A percentile compares a stretch with the other conserved stretches of the same genome.
Evolutionary conservation across 805 yeast species (phyloP).

Genomic region (Saturnispora mendoncae): DNA sequence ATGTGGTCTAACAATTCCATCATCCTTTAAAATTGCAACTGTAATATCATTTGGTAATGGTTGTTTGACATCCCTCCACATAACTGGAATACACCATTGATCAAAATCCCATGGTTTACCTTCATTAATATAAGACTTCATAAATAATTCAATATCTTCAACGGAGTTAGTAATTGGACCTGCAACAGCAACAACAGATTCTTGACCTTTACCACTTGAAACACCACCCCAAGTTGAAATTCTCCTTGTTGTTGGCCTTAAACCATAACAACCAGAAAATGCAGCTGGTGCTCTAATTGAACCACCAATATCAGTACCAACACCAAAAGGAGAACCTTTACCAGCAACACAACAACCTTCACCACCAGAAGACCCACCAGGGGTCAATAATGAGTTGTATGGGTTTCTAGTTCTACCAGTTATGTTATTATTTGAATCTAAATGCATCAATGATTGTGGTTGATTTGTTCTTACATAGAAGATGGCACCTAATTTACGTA

Average conservation of each 20-base stretch:
- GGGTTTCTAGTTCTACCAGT: slow-evolving; percentile 54
- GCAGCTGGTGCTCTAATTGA: slow-evolving; percentile 64
- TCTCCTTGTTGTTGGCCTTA: slow-evolving; percentile 54
- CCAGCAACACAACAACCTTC: slow-evolving; percentile 57
- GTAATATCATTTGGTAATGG: slow-evolving; percentile 39
- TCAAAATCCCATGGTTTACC: slow-evolving; percentile 57
- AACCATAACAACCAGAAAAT: slow-evolving; percentile 51
- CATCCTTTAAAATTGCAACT: slow-evolving; percentile 55
- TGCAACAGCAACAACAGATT: slow-evolving; percentile 52
- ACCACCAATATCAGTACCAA: slow-evolving; percentile 67
- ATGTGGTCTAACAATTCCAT: slow-evolving; percentile 56
- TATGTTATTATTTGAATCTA: slow-evolving; percentile 53
- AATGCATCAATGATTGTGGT: slow-evolving; percentile 65
- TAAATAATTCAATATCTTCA: slow-evolving; percentile 61
- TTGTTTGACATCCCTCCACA: slow-evolving; percentile 40
- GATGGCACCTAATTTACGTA: slow-evolving; percentile 49
- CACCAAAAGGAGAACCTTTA: slow-evolving; percentile 49
- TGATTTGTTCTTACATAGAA: slow-evolving; percentile 57
- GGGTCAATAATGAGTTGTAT: slow-evolving; percentile 44
- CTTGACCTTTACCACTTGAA: slow-evolving; percentile 53
- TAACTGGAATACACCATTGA: slow-evolving; percentile 38
- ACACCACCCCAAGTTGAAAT: slow-evolving; percentile 40
- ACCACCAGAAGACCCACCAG: slow-evolving; percentile 72
- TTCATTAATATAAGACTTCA: slow-evolving; percentile 50
- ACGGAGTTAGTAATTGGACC: slow-evolving; percentile 62